A percentile compares a stretch with the other conserved stretches of the same genome.
phyloP scores from a whole-genome alignment of 331 rosid species.

The Pyracantha coccinea region DNA sequence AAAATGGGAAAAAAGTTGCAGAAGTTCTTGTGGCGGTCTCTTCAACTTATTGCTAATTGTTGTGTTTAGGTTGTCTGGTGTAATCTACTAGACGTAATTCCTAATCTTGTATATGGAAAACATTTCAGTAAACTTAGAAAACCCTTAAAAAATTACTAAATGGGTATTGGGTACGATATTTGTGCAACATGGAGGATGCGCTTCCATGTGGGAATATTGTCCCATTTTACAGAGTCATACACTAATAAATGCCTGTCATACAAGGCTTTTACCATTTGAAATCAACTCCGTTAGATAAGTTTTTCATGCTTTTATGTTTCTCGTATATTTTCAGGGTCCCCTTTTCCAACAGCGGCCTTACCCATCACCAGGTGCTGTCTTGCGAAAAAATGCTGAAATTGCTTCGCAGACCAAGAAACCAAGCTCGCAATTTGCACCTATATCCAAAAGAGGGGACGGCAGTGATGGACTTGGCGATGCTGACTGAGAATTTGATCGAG shows the following conservation, averaged over 20 bases:
- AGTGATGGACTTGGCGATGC: conserved; percentile 99
- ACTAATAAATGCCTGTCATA: background rate
- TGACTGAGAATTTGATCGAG: conserved; percentile 33
- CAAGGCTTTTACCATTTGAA: background rate
- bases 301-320: background rate
- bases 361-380: conserved; percentile 97
- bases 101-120: too few relatives aligned
- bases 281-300: background rate
- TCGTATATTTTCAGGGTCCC: conserved; percentile 68
- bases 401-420: conserved; percentile 78
- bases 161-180: too few relatives aligned
- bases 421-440: conserved; percentile 52
- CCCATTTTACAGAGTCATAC: background rate
- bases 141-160: too few relatives aligned
- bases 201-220: too few relatives aligned
- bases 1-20: background rate
- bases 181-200: background rate
- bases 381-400: conserved; percentile 86
- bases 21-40: too few relatives aligned
- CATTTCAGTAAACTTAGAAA: too few relatives aligned
- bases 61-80: too few relatives aligned
- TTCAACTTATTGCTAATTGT: too few relatives aligned
- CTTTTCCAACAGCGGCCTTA: conserved; percentile 98
- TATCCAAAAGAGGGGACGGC: conserved; percentile 92
- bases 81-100: too few relatives aligned